Conservation (phyloP, 2,329 filamentous ascomycete genomes). For the Peltaster fructicola region DNA sequence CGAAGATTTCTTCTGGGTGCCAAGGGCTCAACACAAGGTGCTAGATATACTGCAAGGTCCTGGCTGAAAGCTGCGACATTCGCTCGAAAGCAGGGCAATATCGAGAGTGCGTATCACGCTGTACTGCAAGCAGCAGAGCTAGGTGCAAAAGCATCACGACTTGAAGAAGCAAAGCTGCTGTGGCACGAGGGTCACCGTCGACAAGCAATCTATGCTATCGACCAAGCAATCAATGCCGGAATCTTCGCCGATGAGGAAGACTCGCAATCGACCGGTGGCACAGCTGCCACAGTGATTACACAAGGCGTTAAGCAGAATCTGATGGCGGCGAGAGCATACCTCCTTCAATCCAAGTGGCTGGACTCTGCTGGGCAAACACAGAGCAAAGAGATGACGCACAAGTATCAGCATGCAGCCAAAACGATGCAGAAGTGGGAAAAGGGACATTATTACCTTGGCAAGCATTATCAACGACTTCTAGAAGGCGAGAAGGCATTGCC, state of each 20-base stretch:
- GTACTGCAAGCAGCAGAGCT: conserved; percentile 75
- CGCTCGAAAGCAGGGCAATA: conserved; percentile 68
- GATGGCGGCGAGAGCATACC: conserved; percentile 58
- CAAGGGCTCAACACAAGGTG: too few relatives aligned
- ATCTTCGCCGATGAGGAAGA: conserved; percentile 37
- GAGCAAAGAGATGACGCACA: conserved; percentile 56
- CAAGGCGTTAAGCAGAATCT: conserved; percentile 34
- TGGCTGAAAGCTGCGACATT: conserved; percentile 78
- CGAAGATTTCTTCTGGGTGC: too few relatives aligned
- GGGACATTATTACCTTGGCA: conserved; percentile 89
- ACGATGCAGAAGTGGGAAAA: conserved; percentile 69
- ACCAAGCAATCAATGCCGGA: conserved; percentile 67
- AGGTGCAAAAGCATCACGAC: conserved; percentile 71
- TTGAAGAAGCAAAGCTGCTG: conserved; percentile 81
- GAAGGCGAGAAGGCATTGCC: conserved; percentile 72
- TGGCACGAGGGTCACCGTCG: conserved; percentile 89
- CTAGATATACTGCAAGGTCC: too few relatives aligned
- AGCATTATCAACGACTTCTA: conserved; percentile 90
- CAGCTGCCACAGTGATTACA: too few relatives aligned
- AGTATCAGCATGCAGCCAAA: conserved; percentile 69
- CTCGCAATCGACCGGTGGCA: conserved; percentile 1
- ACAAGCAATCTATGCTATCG: conserved; percentile 82
- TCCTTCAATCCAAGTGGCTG: conserved; percentile 91
- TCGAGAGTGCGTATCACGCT: conserved; percentile 80
- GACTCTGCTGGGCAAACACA: conserved; percentile 89